These are phyloP conservation scores for Turnera subulata DNA, from an alignment of 345 rosid genomes.

Conservation along the genomic window DNA sequence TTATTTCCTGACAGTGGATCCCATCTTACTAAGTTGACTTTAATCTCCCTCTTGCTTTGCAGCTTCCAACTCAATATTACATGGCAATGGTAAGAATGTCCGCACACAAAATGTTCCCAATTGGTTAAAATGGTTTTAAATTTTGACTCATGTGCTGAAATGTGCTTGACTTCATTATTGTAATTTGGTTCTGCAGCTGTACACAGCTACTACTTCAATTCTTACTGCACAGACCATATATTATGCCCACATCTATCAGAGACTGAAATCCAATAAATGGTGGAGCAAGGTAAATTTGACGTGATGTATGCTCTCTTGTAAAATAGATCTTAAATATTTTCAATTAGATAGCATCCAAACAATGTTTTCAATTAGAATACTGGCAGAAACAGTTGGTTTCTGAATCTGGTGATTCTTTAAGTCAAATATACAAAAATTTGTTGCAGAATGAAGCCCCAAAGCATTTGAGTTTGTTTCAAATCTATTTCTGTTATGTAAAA, in stretches of 20 bases:
- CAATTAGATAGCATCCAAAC: not conserved
- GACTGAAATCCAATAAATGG: constrained; percentile 29
- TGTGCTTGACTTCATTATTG: constrained; percentile 2
- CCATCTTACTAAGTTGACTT: too few relatives aligned
- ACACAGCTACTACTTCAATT: constrained; percentile 49
- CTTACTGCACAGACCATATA: constrained; percentile 60
- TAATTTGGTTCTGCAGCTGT: constrained; percentile 45
- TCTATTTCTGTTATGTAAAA: not conserved
- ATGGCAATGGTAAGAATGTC: constrained; percentile 58
- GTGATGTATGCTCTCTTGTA: not conserved
- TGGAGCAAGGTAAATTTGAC: constrained; percentile 34
- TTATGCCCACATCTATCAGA: constrained; percentile 59
- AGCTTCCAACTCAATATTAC: constrained; percentile 88
- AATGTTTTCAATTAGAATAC: not conserved
- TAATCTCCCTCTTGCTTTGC: constrained; percentile 29
- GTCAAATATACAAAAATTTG: not conserved
- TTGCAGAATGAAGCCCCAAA: not conserved
- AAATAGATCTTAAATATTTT: not conserved
- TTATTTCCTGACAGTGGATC: too few relatives aligned
- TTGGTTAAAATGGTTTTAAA: not conserved
- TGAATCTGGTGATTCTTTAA: not conserved
- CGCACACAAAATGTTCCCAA: not conserved
- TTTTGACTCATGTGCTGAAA: too few relatives aligned
- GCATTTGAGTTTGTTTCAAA: not conserved
- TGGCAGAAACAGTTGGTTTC: not conserved